Evolutionary conservation across 768 basidiomycete genomes (phyloP), one percentile per base, ranked within the genome.

Genomic region (Cyathus striatus): DNA sequence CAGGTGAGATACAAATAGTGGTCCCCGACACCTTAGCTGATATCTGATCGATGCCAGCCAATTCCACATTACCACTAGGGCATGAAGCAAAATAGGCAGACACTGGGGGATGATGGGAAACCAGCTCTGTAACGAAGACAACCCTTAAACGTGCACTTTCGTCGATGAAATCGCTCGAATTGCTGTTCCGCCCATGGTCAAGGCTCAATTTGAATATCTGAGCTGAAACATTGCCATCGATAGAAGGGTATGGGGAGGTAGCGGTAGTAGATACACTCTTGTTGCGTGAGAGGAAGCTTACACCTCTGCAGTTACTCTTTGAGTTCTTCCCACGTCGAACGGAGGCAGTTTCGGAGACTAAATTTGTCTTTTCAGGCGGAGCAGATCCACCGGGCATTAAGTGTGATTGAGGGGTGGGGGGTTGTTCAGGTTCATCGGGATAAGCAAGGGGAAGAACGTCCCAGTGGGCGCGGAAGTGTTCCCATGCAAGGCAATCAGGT

Each of bases 21-120:
- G 92, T 92, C 14, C 92, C 91, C 9, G 90, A 88, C 1, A 97
- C 84, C 60, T 86, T 90, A 13, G 94, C 96, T 1, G 83, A 75
- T 50, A 99, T 93, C 65, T 99, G 95, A 66, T 99, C 95, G 44
- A 92, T 72, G 3, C 93, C 95, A 14, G 64, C 65, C 58, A 88
- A 71, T 49, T 87, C 82, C 32, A 94, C 57, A 23, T 78, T 76
- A 20, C 81, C 78, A 32, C 78, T 66, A 0, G 93, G 90, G 60
- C 90, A 94, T 3, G 67, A 48, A 5, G 86, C 90, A 49, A 81
- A 83, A 57, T 82, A 95, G 1, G 87, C 82, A 1, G 91, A 95
- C 23, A 97, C 79, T 2, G 96, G 96, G 0, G 96, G 96, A 55
- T 99, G 96, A 64, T 99, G 96, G 2, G 90, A 96, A 37, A 97